These are phyloP conservation scores for Vigna nakashimae DNA, from an alignment of 306 rosid genomes.

Conservation along the genomic window DNA sequence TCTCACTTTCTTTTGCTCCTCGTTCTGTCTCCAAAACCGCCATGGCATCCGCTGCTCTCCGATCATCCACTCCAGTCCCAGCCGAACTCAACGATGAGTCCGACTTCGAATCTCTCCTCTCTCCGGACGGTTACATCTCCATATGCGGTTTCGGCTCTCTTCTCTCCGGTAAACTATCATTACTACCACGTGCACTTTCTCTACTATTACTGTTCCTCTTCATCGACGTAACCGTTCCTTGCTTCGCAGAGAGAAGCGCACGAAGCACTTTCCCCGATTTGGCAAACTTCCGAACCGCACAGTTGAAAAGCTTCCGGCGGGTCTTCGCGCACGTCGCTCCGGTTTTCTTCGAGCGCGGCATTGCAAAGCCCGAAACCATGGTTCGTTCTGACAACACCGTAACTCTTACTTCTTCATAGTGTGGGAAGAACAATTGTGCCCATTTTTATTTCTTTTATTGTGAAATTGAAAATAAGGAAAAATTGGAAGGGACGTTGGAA, in stretches of 20 bases:
- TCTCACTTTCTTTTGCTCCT: slow-evolving; percentile 12
- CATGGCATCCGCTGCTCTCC: slow-evolving; percentile 48
- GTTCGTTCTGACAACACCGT: slow-evolving; percentile 42
- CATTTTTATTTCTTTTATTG: not conserved
- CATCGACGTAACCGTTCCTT: slow-evolving; percentile 1
- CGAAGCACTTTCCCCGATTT: slow-evolving; percentile 90
- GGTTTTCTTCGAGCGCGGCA: slow-evolving; percentile 91
- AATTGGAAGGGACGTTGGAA: not conserved
- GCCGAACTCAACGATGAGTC: slow-evolving; percentile 66
- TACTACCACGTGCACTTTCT: slow-evolving; percentile 13
- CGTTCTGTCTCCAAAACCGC: slow-evolving; percentile 40
- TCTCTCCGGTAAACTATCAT: slow-evolving; percentile 54
- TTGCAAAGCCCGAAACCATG: slow-evolving; percentile 92
- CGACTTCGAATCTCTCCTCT: slow-evolving; percentile 63
- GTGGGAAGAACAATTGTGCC: not conserved
- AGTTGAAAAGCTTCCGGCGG: slow-evolving; percentile 77
- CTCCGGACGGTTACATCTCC: slow-evolving; percentile 66
- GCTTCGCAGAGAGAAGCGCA: slow-evolving; percentile 75
- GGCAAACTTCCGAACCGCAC: slow-evolving; percentile 72
- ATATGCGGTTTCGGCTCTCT: slow-evolving; percentile 96
- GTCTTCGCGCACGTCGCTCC: slow-evolving; percentile 87
- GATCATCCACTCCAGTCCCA: slow-evolving; percentile 34
- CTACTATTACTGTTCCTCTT: not conserved
- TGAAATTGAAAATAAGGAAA: not conserved
- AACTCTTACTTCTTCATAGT: slow-evolving; percentile 27